Base-by-base conservation (phyloP, 352 stramenopile genomes). In the Globisporangium okanoganense region DNA sequence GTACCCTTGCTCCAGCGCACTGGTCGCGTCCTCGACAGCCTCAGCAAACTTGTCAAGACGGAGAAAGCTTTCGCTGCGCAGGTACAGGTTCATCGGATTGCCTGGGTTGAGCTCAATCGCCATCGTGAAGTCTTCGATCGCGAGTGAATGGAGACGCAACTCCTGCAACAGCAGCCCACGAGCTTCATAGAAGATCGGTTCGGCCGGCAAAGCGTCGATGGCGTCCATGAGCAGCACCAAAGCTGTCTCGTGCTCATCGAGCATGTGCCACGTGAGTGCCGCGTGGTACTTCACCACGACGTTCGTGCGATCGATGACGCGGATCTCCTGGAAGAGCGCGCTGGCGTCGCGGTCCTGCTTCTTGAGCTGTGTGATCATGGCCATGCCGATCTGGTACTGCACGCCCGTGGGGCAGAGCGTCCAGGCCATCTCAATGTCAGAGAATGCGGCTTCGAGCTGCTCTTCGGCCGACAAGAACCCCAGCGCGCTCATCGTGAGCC, bases 371-470 rank as follows among this genome's bases (percentile, higher is more conserved):
- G 69, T 74, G 54, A 92, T 87, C 82, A 92, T 92, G 10, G 77
- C 84, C 74, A 92, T 82, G 13, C 80, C 79, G 35, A 87, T 73
- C 43, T 90, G 70, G 24, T 88, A 91, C 29, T 77, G 69, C 31
- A 67, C 61, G 0, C 62, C 61, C 12, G 29, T 78, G 3, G 80
- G 73, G 5, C 67, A 70, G 12, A 90, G 58, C 9, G 67, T 80
- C 63, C 76, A 89, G n/a, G 84, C 84, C 77, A 90, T 88, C 56
- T 92, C 82, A 24, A 92, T 85, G 55, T 94, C 84, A 5, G 71
- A 78, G 44, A 89, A 88, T 24, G 82, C 75, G 12, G 84, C 82
- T 27, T 90, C 77, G 2, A 92, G 73, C 47, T 93, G 81, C 29
- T 94, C 69, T 24, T 78, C 66, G 5, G 62, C 63, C 1, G 45